Evolutionary conservation across 805 yeast genomes (phyloP).

Genomic region (Saccharomyces mikatae): DNA sequence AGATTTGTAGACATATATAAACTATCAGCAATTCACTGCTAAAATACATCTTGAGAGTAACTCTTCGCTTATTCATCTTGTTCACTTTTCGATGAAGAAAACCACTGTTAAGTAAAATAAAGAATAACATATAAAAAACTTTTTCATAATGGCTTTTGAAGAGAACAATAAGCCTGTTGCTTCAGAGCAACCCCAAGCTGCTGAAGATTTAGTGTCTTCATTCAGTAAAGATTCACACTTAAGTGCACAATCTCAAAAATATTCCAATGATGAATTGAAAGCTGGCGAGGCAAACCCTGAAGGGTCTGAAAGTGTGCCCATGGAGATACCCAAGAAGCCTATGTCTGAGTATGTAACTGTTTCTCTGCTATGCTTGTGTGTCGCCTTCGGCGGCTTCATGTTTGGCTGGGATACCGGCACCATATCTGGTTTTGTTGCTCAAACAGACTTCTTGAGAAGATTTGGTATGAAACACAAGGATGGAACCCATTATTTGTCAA

Average conservation of each 20-base stretch:
- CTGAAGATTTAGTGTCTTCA: neutral
- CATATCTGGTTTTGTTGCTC: constrained; percentile 56
- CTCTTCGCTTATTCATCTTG: neutral
- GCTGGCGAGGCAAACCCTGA: constrained; percentile 4
- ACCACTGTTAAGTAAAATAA: too few species aligned
- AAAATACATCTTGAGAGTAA: neutral
- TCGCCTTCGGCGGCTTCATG: constrained; percentile 30
- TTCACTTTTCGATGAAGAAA: neutral
- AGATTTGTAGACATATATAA: neutral
- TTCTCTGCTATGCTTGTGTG: constrained; percentile 16
- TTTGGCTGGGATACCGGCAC: constrained; percentile 79
- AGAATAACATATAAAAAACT: too few species aligned
- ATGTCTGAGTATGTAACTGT: constrained; percentile 24
- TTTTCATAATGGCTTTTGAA: neutral
- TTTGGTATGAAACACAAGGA: constrained; percentile 41
- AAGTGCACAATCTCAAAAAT: constrained; percentile 21
- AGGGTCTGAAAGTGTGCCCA: neutral
- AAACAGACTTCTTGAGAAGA: constrained; percentile 43
- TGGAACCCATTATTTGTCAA: constrained; percentile 40
- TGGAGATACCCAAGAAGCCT: constrained; percentile 19
- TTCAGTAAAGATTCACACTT: constrained; percentile 8
- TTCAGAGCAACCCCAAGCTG: neutral
- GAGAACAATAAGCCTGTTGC: neutral
- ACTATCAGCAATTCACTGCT: neutral
- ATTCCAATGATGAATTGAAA: constrained; percentile 17